phyloP scores from a whole-genome alignment of 805 yeast genomes.

The Suhomyces tanzawaensis region DNA sequence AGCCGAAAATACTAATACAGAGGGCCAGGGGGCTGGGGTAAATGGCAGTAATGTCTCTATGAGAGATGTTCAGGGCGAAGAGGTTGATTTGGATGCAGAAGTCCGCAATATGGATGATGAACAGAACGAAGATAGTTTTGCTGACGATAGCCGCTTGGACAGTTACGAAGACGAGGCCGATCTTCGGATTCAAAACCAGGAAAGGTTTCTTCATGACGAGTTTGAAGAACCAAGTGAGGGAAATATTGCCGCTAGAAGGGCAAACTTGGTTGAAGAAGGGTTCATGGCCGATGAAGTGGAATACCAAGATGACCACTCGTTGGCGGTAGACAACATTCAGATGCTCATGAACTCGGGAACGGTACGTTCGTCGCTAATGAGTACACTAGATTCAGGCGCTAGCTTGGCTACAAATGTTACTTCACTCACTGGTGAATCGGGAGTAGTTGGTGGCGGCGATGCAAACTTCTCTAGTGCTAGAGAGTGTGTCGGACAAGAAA shows the following conservation, averaged over 20 bases:
- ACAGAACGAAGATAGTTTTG: slow-evolving; percentile 22
- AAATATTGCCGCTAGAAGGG: slow-evolving; percentile 1
- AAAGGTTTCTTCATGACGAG: not conserved
- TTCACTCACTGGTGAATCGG: slow-evolving; percentile 13
- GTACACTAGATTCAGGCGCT: slow-evolving; percentile 15
- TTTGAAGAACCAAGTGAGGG: not conserved
- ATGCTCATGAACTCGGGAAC: slow-evolving; percentile 18
- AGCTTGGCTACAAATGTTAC: slow-evolving; percentile 18
- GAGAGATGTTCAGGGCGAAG: slow-evolving; percentile 8
- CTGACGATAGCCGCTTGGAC: slow-evolving; percentile 13
- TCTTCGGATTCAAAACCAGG: not conserved
- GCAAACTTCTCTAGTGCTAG: slow-evolving; percentile 1
- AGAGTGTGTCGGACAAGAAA: slow-evolving; percentile 9
- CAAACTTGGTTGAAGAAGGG: slow-evolving; percentile 32
- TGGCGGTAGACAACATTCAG: slow-evolving; percentile 15
- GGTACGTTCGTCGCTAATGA: slow-evolving; percentile 6
- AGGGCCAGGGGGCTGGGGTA: slow-evolving; percentile 11
- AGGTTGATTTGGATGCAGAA: slow-evolving; percentile 46
- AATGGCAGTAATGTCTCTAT: slow-evolving; percentile 9
- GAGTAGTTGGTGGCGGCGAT: not conserved
- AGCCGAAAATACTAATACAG: slow-evolving; percentile 20
- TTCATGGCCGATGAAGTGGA: slow-evolving; percentile 49
- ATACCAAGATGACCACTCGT: slow-evolving; percentile 40
- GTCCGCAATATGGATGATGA: slow-evolving; percentile 42
- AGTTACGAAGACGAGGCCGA: not conserved